Conservation (phyloP, 1,139 yeast genomes). For the Yamadazyma atlantica region DNA sequence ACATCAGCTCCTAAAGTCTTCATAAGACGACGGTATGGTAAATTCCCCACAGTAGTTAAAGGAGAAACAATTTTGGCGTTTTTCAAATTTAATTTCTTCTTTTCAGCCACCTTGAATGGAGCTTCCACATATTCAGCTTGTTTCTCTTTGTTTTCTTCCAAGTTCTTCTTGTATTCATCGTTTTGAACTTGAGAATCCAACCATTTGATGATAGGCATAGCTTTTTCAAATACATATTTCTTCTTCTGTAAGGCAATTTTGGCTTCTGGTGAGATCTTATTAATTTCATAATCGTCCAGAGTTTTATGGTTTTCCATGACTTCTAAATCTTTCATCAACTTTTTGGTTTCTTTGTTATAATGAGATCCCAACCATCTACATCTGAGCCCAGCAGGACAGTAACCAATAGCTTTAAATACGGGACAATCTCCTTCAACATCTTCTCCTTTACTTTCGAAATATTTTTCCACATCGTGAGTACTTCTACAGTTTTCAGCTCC, state of each 20-base stretch:
- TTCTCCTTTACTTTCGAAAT: constrained; percentile 61
- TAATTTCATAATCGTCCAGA: constrained; percentile 56
- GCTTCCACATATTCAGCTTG: constrained; percentile 62
- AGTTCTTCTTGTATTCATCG: constrained; percentile 33
- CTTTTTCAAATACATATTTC: constrained; percentile 53
- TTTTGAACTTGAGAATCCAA: constrained; percentile 50
- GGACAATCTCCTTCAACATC: constrained; percentile 84
- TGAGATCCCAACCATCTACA: constrained; percentile 93
- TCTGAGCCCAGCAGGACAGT: constrained; percentile 88
- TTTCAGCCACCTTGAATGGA: constrained; percentile 77
- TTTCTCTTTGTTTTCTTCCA: constrained; percentile 35
- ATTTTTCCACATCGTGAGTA: constrained; percentile 70
- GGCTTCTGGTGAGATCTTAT: constrained; percentile 53
- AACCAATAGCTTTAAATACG: constrained; percentile 76
- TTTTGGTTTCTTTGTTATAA: constrained; percentile 47
- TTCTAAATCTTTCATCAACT: constrained; percentile 43
- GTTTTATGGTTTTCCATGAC: constrained; percentile 34
- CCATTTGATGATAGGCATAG: constrained; percentile 55
- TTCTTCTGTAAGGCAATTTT: constrained; percentile 65
- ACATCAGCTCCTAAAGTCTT: constrained; percentile 87
- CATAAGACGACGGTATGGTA: constrained; percentile 94
- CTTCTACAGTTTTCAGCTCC: constrained; percentile 74
- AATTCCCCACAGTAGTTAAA: constrained; percentile 93
- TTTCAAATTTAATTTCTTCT: constrained; percentile 65
- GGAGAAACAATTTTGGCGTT: constrained; percentile 91